Base-by-base conservation (phyloP, 1,139 yeast species). In the Pneumocystis canis region DNA sequence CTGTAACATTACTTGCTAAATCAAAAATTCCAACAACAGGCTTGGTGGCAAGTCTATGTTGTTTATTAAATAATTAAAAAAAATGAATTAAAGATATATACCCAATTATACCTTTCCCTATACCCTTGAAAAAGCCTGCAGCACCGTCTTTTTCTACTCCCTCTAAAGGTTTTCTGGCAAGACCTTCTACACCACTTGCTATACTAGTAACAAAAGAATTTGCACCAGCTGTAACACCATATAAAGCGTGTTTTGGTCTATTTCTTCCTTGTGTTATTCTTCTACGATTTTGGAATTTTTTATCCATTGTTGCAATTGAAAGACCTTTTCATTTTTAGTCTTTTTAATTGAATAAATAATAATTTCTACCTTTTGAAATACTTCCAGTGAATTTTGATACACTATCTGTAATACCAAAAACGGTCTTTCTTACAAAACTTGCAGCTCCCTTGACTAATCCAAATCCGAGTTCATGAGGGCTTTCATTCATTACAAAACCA, bases 21-120 rank as follows among this genome's bases (percentile, higher is more conserved):
- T 94, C 99, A 70, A 94, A 85, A 40, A 92, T 73, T 6, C 99
- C 99, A 70, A 92, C 89, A 0, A 97, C 96, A 0, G 98, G 89
- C 74, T 94, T 94, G 0, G 98, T 89, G 0, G 98, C 98, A 54
- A 94, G 76, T 0, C 59, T 57, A 35, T 25, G 31, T 14, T 25
- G 20, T 20, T 57, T 30, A 57, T n/a, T n/a, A 57, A 30, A 57
- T 35, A 9, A 35, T 11, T 11, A 25, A 14, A 14, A 47, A 20
- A 47, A 11, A 47, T 25, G 11, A 57, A 9, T 53, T 16, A 14
- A 35, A 53, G 28, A 39, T 25, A 57, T 39, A 30, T 57, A 57
- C 59, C 98, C 98, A 63, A 94, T 82, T 30, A 94, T 72, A n/a
- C 98, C 98, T 70, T 85, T 87, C 6, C 98, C 98, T 9, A 94